These are phyloP conservation scores for Monosporascus cannonballus DNA, from an alignment of 2,329 filamentous ascomycete species.

Conservation along the genomic window DNA sequence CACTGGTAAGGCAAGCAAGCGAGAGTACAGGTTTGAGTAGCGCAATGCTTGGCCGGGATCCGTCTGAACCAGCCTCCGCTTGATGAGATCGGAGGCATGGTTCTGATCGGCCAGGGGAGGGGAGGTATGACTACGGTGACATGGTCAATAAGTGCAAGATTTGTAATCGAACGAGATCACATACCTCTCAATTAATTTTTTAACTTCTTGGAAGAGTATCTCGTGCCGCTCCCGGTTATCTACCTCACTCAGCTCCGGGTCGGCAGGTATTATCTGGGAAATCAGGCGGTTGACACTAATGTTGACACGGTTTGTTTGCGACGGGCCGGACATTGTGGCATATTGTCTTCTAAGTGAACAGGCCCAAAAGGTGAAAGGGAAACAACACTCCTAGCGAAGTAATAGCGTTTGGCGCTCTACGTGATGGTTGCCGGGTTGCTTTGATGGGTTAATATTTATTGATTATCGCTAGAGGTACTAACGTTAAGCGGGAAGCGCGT, in stretches of 20 bases:
- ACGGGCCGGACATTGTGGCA: conserved; percentile 48
- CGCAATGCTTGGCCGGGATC: conserved; percentile 73
- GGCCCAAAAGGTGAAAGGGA: neutral
- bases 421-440: neutral
- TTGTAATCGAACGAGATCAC: conserved; percentile 6
- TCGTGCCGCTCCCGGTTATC: conserved; percentile 63
- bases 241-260: conserved; percentile 61
- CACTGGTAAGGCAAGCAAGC: conserved; percentile 83
- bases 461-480: neutral
- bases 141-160: conserved; percentile 2
- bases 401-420: neutral
- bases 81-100: conserved; percentile 89
- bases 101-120: conserved; percentile 68
- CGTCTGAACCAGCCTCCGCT: conserved; percentile 74
- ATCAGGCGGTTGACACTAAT: conserved; percentile 76
- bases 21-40: conserved; percentile 87
- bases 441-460: neutral
- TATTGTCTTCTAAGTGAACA: conserved; percentile 13
- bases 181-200: conserved; percentile 47
- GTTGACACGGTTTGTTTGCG: conserved; percentile 60
- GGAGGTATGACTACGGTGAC: conserved; percentile 36
- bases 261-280: conserved; percentile 62
- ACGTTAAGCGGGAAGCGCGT: neutral
- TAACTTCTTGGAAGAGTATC: conserved; percentile 47
- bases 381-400: neutral